Conservation (phyloP, 208 protist species). For the Trypanosoma congolense region DNA sequence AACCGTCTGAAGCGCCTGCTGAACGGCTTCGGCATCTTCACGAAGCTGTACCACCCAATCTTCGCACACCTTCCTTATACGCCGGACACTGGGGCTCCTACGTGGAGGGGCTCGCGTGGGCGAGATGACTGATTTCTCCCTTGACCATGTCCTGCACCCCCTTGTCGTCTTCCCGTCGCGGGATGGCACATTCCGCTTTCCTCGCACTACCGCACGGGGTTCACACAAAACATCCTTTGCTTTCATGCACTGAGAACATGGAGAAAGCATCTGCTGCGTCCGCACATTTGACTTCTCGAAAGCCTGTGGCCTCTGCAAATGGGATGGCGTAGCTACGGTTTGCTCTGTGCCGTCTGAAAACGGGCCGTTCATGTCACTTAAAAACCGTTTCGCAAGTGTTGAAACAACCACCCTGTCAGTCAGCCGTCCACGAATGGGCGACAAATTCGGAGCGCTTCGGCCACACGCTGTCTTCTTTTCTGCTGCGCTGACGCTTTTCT, state of each 20-base stretch:
- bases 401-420: constrained; percentile 12
- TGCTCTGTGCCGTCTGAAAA: neutral
- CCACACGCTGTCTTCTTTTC: neutral
- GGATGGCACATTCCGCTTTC: too few species aligned
- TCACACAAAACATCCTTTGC: neutral
- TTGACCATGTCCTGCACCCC: neutral
- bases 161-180: too few species aligned
- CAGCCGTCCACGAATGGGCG: constrained; percentile 19
- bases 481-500: neutral
- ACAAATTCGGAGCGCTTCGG: constrained; percentile 1
- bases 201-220: too few species aligned
- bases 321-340: neutral
- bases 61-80: constrained; percentile 12
- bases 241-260: neutral
- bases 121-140: constrained; percentile 3
- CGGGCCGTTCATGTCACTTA: constrained; percentile 3
- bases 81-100: neutral
- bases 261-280: neutral
- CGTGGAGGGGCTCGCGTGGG: constrained; percentile 2
- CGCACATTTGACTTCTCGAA: neutral
- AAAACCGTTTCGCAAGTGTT: constrained; percentile 13
- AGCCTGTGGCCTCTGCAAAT: neutral
- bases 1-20: constrained; percentile 53
- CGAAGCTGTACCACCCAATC: constrained; percentile 43
- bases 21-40: constrained; percentile 49